Percentiles rank a stretch among this genome's conserved stretches.
Evolutionary conservation across 2,329 filamentous ascomycete species (phyloP).

Genomic region (Diaporthe caulivora): DNA sequence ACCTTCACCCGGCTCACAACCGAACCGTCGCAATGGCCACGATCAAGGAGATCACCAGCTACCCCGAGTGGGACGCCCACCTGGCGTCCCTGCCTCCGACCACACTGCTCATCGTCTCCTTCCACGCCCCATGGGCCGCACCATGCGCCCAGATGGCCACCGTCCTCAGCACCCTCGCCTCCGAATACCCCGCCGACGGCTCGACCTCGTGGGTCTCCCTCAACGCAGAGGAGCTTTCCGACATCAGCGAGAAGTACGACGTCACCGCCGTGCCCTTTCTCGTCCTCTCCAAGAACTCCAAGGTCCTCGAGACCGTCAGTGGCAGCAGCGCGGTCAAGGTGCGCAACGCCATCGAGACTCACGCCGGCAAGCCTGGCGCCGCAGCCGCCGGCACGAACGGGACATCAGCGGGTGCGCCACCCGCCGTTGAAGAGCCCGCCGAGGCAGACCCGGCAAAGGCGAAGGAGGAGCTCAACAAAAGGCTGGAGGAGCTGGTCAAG

Average conservation of each 20-base stretch:
- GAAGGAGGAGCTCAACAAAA: constrained; percentile 87
- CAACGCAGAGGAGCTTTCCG: constrained; percentile 94
- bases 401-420: constrained; percentile 48
- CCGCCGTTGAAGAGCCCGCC: constrained; percentile 47
- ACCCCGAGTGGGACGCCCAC: constrained; percentile 79
- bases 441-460: constrained; percentile 65
- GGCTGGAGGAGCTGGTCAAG: constrained; percentile 87
- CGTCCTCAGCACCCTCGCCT: constrained; percentile 86
- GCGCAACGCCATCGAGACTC: constrained; percentile 84
- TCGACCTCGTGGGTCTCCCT: constrained; percentile 87
- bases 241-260: constrained; percentile 92
- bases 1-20: background rate
- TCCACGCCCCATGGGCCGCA: constrained; percentile 96
- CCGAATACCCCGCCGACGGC: constrained; percentile 80
- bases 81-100: constrained; percentile 74
- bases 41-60: constrained; percentile 81
- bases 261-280: constrained; percentile 95
- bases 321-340: constrained; percentile 92
- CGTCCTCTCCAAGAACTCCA: constrained; percentile 81
- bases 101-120: constrained; percentile 87
- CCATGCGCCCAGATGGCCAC: constrained; percentile 95
- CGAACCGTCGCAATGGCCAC: constrained; percentile 70
- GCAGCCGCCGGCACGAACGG: constrained; percentile 49
- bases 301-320: constrained; percentile 86
- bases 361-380: constrained; percentile 68